Evolutionary conservation across 148 eudicot species (phyloP).

Genomic region (Vaccinium myrtillus): DNA sequence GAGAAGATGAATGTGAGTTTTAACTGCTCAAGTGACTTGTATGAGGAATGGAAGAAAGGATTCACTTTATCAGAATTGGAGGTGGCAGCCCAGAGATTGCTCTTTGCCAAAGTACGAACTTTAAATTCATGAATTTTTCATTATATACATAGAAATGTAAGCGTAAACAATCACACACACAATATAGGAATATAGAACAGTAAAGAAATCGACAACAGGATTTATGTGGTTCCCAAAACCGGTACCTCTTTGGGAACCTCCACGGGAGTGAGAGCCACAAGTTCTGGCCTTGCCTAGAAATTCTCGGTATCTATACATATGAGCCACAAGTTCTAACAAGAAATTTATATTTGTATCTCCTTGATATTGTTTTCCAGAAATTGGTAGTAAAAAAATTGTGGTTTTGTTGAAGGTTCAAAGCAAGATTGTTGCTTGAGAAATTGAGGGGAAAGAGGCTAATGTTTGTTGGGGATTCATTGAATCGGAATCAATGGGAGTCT

Average conservation of each 20-base stretch:
- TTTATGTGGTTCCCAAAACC: no score
- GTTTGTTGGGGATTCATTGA: conserved; percentile 97
- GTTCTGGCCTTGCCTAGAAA: no score
- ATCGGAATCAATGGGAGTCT: conserved; percentile 95
- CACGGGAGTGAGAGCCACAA: no score
- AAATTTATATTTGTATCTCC: no score
- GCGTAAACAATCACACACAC: not conserved
- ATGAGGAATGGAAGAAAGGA: conserved; percentile 83
- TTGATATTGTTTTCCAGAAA: not conserved
- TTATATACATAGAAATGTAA: no score
- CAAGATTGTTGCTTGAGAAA: conserved; percentile 78
- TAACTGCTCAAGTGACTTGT: conserved; percentile 86
- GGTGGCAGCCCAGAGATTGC: conserved; percentile 94
- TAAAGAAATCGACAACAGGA: no score
- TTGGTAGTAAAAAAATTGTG: not conserved
- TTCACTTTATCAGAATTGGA: conserved; percentile 76
- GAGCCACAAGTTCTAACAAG: no score
- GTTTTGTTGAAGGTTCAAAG: conserved; percentile 51
- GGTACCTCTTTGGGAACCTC: no score
- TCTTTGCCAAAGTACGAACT: conserved; percentile 67
- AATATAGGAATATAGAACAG: no score
- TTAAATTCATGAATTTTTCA: not conserved
- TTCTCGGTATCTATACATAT: no score
- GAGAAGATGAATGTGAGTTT: conserved; percentile 76
- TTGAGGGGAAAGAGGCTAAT: conserved; percentile 82